Base-by-base conservation (phyloP, 208 protist species). In the Jaenimonas drosophilae region DNA sequence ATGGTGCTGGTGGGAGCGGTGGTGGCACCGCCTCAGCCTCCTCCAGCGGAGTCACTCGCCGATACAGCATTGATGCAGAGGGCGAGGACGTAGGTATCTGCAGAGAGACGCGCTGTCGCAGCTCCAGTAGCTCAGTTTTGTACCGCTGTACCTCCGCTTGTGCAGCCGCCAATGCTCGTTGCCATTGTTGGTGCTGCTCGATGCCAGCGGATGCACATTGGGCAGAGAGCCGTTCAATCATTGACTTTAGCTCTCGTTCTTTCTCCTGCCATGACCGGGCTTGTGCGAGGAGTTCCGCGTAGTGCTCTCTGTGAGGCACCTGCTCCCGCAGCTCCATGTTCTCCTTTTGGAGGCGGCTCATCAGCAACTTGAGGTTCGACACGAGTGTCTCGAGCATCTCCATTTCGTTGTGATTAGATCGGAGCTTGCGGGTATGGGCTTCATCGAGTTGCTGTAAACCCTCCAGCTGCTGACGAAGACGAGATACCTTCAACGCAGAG, bases 381-480 rank as follows among this genome's bases (percentile, higher is more conserved):
- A 42, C 23, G 16, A 42, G 37, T 7, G 37, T 25, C 7, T 17
- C 6, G n/a, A 42, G 37, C 9, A 42, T 20, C 6, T 11, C 37
- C 6, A 42, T 20, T 42, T 42, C 37, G n/a, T n/a, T n/a, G n/a
- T n/a, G n/a, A n/a, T n/a, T n/a, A 25, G 37, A 42, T 42, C 16
- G 16, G 9, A 20, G 37, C 37, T 25, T 20, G 9, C 14, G 37
- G 37, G 14, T 42, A 20, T 17, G 6, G 9, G 37, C 37, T 7
- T 25, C 16, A 11, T 20, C 37, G 7, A 20, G 6, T 7, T 42
- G n/a, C 37, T 25, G 19, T 17, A 84, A 39, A 9, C 83, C 72
- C 11, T 76, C 40, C 41, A 91, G 37, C 34, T 91, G 81, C 14
- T 75, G 70, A 49, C 88, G 56, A 19, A 83, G 42, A 11, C 81